phyloP scores from a whole-genome alignment of 192 early-diverging fungal species.

The Coemansia sp. region DNA sequence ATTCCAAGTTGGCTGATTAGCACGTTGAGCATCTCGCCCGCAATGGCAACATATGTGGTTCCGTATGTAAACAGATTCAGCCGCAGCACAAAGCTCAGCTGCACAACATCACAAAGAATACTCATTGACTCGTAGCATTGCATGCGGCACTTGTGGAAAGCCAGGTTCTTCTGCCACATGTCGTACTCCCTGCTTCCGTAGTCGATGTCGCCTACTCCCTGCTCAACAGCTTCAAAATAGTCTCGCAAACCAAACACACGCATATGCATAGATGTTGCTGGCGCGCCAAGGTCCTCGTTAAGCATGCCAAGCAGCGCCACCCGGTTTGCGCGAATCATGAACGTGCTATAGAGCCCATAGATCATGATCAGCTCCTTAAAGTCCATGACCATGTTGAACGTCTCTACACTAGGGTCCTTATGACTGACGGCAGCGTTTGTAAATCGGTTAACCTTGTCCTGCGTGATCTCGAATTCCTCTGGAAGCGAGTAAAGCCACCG shows the following conservation, averaged over 20 bases:
- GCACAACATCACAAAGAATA: constrained; percentile 46
- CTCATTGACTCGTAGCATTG: constrained; percentile 47
- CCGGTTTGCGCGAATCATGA: constrained; percentile 49
- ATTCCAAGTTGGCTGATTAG: constrained; percentile 42
- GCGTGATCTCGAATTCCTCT: constrained; percentile 46
- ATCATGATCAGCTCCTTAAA: constrained; percentile 56
- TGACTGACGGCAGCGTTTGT: constrained; percentile 1
- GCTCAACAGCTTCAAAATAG: constrained; percentile 37
- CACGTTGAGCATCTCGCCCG: constrained; percentile 47
- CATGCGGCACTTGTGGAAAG: constrained; percentile 46
- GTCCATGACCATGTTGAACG: constrained; percentile 38
- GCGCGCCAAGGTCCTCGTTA: constrained; percentile 20
- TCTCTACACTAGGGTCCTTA: constrained; percentile 12
- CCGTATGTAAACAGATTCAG: constrained; percentile 50
- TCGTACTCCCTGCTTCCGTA: constrained; percentile 17
- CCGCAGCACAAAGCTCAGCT: constrained; percentile 40
- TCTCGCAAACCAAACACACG: constrained; percentile 45
- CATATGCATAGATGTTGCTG: constrained; percentile 49
- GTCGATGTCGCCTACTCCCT: constrained; percentile 8
- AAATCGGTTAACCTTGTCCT: constrained; percentile 33
- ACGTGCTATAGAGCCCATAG: constrained; percentile 40
- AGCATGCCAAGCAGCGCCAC: constrained; percentile 48
- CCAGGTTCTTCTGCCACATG: constrained; percentile 41
- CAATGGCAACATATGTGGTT: constrained; percentile 43
- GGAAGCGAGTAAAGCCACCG: constrained; percentile 52